Evolutionary conservation across 148 eudicot genomes (phyloP), one percentile per base, ranked within the genome.

Genomic region (Nyssa sinensis): DNA sequence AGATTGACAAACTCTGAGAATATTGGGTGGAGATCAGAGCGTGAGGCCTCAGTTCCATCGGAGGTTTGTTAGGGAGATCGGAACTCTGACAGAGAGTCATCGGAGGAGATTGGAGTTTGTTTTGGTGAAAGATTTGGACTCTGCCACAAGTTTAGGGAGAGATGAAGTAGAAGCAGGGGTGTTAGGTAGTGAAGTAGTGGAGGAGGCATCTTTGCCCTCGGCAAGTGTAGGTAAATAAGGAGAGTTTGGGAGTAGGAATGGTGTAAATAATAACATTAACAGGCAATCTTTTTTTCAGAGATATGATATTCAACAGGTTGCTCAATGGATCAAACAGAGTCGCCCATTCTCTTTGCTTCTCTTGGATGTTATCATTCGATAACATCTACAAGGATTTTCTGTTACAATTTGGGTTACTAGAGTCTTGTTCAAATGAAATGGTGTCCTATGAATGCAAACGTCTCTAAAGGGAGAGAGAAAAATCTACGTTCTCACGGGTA

Each of bases 301-400:
- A 83, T 91, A 91, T 81, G 91, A 89, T 62, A 86, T 91, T 65
- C 97, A 89, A 69, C 93, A 89, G 85, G 93, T 91, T 80, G 91
- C 93, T 10, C 80, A 91, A 55, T 91, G 91, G 91, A 84, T 89
- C 33, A 93, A 91, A 85, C 93, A 91, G 81, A 72, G 87, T 57
- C 88, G 87, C 49, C 97, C 97, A 1, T 91, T 89, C 75, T 83
- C 91, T 35, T 82, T 91, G 88, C 91, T 91, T 62, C 84, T 91
- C 29, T 80, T 91, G 61, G 82, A 89, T 24, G 93, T 91, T 72
- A 89, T 91, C 79, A 86, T 91, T 69, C 93, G 97, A 10, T 91
- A 87, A 80, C 97, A 91, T 75, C 75, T 91, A 80, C 85, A 89
- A 87, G 97, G 90, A 2, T 87, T 87, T 78, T 84, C 82, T 78